Evolutionary conservation across 441 rosid species (phyloP), one percentile per base, ranked within the genome.

Genomic region (Gossypium aridum): DNA sequence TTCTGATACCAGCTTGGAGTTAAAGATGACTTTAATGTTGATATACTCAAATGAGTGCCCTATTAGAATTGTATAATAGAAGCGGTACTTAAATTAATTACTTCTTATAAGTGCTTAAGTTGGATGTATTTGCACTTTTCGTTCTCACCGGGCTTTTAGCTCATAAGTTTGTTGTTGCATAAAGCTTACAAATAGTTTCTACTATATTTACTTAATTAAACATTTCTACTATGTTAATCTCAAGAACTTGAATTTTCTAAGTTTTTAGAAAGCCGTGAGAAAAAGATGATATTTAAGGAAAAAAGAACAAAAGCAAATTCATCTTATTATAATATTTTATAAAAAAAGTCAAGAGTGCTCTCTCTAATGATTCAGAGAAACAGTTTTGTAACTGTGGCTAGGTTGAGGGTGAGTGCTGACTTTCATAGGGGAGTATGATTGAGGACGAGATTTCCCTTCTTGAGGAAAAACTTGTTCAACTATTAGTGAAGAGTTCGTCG

Each of bases 171-270:
- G 20, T 67, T 67, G 39, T 67, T 22, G 49, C 71, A 7, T 23
- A 14, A 16, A 20, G 60, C 3, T n/a, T 17, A 60, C 26, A 26
- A 13, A 64, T 72, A 37, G 14, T 45, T 60, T 39, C 37, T 22
- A 14, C 13, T 14, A 4, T 20, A 43, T 23, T 47, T 37, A 4
- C 25, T 19, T 34, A 34, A 6, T 34, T 20, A 19, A 34, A 13
- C 31, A 3, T 57, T 45, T 63, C 20, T 19, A 19, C 70, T 53
- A 14, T 63, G 60, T 49, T 20, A 59, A 72, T 78, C 77, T 69
- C 88, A 91, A 92, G 89, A 87, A 79, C 86, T 85, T 31, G 81
- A 72, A 60, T 91, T 89, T 75, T 77, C 82, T 0, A 86, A 75
- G 81, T 88, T 88, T 73, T 68, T 91, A 83, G 91, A 87, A 79